Evolutionary conservation across 495 filamentous ascomycete species (phyloP).

Genomic region (Aspergillus olivimuriae): DNA sequence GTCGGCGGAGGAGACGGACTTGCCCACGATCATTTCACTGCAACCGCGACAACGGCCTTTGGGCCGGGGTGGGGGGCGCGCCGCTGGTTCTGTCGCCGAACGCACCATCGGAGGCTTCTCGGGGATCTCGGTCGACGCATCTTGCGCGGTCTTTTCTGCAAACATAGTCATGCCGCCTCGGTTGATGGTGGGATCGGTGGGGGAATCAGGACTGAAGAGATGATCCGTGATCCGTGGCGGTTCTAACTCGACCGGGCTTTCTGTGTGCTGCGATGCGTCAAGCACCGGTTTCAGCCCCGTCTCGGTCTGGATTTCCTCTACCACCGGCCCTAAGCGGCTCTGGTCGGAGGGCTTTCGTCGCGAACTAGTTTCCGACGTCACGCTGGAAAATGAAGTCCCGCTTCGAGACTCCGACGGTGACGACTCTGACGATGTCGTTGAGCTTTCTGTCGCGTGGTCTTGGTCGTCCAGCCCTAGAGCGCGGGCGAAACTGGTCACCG

Average conservation of each 20-base stretch:
- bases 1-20: slow-evolving; percentile 89
- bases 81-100: slow-evolving; percentile 18
- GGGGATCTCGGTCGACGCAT: slow-evolving; percentile 12
- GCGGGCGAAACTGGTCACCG: slow-evolving; percentile 35
- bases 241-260: slow-evolving; percentile 22
- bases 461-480: slow-evolving; percentile 34
- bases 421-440: slow-evolving; percentile 64
- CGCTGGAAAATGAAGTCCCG: slow-evolving; percentile 65
- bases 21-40: slow-evolving; percentile 69
- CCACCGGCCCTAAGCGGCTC: slow-evolving; percentile 28
- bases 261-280: slow-evolving; percentile 14
- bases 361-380: slow-evolving; percentile 36
- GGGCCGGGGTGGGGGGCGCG: slow-evolving; percentile 25
- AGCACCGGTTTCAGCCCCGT: slow-evolving; percentile 14
- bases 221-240: slow-evolving; percentile 29
- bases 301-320: slow-evolving; percentile 27
- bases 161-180: slow-evolving; percentile 36
- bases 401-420: slow-evolving; percentile 56
- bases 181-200: slow-evolving; percentile 52
- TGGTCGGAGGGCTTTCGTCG: slow-evolving; percentile 27
- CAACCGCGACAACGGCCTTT: slow-evolving; percentile 85
- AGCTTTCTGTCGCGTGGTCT: slow-evolving; percentile 51
- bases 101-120: slow-evolving; percentile 20
- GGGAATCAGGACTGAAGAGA: slow-evolving; percentile 46
- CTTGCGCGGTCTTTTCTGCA: slow-evolving; percentile 20